Evolutionary conservation across 2,329 filamentous ascomycete species (phyloP), one percentile per base, ranked within the genome.

Genomic region (Trichothecium roseum): DNA sequence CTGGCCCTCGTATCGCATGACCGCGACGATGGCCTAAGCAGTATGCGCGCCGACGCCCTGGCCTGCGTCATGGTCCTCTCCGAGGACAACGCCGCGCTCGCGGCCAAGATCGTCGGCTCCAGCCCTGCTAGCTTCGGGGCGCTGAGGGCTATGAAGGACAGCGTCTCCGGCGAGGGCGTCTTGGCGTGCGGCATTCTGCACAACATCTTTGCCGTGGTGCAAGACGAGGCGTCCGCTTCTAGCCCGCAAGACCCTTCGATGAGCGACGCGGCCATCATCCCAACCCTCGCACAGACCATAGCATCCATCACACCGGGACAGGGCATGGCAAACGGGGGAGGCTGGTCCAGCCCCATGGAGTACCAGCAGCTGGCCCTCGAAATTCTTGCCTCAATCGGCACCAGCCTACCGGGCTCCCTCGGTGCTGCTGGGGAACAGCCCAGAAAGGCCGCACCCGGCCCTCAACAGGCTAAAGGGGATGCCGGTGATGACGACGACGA

Each of bases 331-430:
- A 42, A 63, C 26, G 60, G 55, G 22, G 40, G 53, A 15, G 55
- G 54, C 37, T 63, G 57, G 48, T 57, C 59, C 8, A 60, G 55
- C 41, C 55, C 63, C 2, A 43, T 55, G 7, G 68, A 73, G 42
- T 62, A 68, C 28, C 53, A 71, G 35, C 63, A 71, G 46, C 53
- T 76, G 13, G 73, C 74, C 3, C 56, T 82, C 0, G 74, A 81
- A 52, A 71, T 77, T 13, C 59, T 80, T 0, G 77, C 75, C 4
- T 75, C 75, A 6, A 80, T 82, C 32, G 75, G 74, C 29, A 79
- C 74, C 3, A 65, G 62, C 31, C 57, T 81, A 10, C 68, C 72
- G 45, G 60, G 66, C 24, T 65, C 68, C 5, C 49, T 72, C 29
- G 64, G 66, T n/a, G n/a, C n/a, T n/a, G n/a, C n/a, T n/a, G 39